Evolutionary conservation across 129 eudicot genomes (phyloP).

Genomic region (Saposhnikovia divaricata): DNA sequence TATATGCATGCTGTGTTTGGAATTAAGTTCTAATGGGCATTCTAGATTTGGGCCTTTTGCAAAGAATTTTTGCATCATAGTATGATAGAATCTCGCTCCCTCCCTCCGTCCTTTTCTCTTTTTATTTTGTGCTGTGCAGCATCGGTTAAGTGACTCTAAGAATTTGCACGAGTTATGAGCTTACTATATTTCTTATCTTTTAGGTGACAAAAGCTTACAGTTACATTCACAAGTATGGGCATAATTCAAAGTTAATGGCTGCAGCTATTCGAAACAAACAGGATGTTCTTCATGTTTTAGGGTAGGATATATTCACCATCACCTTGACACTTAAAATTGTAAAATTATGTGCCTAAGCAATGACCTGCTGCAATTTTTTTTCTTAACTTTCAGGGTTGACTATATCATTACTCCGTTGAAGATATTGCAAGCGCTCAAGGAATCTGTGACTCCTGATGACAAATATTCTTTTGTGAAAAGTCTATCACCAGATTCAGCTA

Average conservation of each 20-base stretch:
- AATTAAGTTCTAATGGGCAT: background rate
- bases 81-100: background rate
- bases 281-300: slow-evolving; percentile 76
- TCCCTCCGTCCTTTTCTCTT: background rate
- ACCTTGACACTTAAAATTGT: background rate
- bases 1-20: background rate
- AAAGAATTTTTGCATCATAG: background rate
- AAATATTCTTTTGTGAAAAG: slow-evolving; percentile 68
- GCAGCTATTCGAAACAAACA: slow-evolving; percentile 97
- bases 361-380: slow-evolving; percentile 3
- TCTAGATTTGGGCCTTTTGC: background rate
- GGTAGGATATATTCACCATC: slow-evolving; percentile 29
- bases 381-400: slow-evolving; percentile 64
- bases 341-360: background rate
- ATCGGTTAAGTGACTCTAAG: background rate
- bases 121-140: background rate
- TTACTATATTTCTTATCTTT: background rate
- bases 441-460: slow-evolving; percentile 80
- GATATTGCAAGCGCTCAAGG: slow-evolving; percentile 89
- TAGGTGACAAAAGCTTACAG: slow-evolving; percentile 93
- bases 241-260: slow-evolving; percentile 91
- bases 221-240: slow-evolving; percentile 86
- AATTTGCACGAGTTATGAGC: background rate
- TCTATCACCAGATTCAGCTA: slow-evolving; percentile 78
- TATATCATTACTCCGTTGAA: slow-evolving; percentile 87